Base-by-base conservation (phyloP, 805 yeast genomes). In the Yarrowia osloensis region DNA sequence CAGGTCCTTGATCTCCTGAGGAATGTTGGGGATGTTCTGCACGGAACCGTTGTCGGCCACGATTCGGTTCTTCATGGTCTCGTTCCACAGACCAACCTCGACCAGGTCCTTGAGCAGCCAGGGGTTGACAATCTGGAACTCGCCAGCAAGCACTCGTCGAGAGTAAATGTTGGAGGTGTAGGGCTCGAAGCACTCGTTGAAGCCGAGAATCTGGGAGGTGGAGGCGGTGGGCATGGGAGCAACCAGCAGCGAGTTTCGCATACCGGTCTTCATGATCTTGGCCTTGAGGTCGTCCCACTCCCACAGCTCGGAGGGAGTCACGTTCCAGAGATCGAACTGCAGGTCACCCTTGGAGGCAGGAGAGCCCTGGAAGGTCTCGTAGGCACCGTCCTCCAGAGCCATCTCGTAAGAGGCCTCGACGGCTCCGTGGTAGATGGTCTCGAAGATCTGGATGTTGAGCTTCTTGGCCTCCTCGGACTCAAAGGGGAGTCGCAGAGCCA, bases 151-250 rank as follows among this genome's bases (percentile, higher is more conserved):
- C 6, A 92, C 97, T 75, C 98, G 86, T 73, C 98, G 86, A 52
- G 90, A 86, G 78, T 92, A 94, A 73, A 94, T 86, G 79, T 94
- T 94, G 22, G 97, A 91, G 8, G 99, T 93, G 76, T 87, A 86
- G 13, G 99, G 98, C 78, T 94, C 99, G 77, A 94, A 94, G 78
- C 98, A 93, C 80, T 94, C 98, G 73, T 87, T 93, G 81, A 85
- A 91, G 44, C 98, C 98, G 65, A 94, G 81, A 63, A 94, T 93
- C 80, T 92, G 98, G 3, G 98, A 94, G 1, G 98, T 94, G 0
- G 98, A 91, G 1, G 98, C 98, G 19, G 98, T 94, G 50, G 98
- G 98, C 98, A 94, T 94, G 65, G 97, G 95, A 22, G 76, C 76
- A 54, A 91, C 89, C 37, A 91, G 76, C 67, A 94, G 79, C 4